Evolutionary conservation across 805 yeast species (phyloP).

Genomic region (Nakazawaea anatomiae): DNA sequence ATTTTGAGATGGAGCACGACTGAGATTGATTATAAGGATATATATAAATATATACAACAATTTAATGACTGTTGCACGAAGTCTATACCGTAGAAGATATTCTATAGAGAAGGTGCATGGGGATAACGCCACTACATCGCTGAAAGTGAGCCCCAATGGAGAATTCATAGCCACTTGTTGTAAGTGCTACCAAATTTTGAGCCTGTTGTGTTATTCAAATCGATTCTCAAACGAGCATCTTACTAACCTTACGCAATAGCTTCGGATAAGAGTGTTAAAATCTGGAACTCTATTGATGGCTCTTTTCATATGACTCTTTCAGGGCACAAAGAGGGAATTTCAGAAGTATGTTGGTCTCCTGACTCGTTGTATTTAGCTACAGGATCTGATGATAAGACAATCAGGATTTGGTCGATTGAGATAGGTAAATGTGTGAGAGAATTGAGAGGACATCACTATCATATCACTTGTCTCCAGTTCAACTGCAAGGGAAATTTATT

Average conservation of each 20-base stretch:
- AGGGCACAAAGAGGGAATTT: conserved; percentile 69
- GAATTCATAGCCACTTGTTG: conserved; percentile 45
- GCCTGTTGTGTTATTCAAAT: no score
- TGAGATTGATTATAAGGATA: background rate
- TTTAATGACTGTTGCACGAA: background rate
- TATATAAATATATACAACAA: background rate
- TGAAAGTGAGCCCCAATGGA: conserved; percentile 61
- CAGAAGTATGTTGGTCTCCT: conserved; percentile 75
- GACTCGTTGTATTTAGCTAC: conserved; percentile 70
- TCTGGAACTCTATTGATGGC: conserved; percentile 45
- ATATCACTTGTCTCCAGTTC: conserved; percentile 67
- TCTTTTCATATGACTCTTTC: conserved; percentile 25
- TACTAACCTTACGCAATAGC: conserved; percentile 17
- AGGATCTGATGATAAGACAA: conserved; percentile 79
- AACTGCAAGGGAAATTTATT: conserved; percentile 72
- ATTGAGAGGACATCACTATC: conserved; percentile 78
- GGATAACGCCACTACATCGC: conserved; percentile 31
- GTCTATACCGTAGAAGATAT: conserved; percentile 4
- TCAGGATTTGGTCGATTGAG: conserved; percentile 63
- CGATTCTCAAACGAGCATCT: background rate
- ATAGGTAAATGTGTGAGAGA: conserved; percentile 44
- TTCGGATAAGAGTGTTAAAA: conserved; percentile 50
- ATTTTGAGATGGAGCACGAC: background rate
- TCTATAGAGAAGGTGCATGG: conserved; percentile 11
- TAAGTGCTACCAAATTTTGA: conserved; percentile 2